A percentile compares a stretch with the other conserved stretches of the same genome.
These are phyloP conservation scores for Hygrophila difformis DNA, from an alignment of 257 asterid genomes.

Conservation along the genomic window DNA sequence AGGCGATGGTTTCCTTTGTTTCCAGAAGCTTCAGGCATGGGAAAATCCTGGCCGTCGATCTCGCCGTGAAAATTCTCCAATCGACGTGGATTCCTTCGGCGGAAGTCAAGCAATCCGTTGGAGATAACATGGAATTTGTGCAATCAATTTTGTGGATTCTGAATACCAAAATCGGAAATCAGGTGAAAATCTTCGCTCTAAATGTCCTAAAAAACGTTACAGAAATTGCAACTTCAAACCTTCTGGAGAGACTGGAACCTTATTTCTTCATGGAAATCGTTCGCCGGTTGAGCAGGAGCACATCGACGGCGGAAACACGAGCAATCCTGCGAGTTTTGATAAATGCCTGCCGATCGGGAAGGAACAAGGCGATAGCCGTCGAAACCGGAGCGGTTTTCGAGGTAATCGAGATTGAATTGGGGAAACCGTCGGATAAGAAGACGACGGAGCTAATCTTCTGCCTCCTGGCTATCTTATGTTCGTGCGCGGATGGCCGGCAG, in stretches of 20 bases:
- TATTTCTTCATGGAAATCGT: slow-evolving; percentile 28
- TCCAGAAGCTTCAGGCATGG: slow-evolving; percentile 30
- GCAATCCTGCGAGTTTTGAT: slow-evolving; percentile 41
- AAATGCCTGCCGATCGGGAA: slow-evolving; percentile 30
- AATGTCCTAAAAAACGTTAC: slow-evolving; percentile 22
- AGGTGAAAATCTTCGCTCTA: slow-evolving; percentile 33
- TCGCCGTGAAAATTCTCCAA: slow-evolving; percentile 40
- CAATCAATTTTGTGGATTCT: slow-evolving; percentile 42
- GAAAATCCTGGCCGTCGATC: slow-evolving; percentile 29
- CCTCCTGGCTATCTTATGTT: slow-evolving; percentile 49
- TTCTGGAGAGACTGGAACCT: slow-evolving; percentile 24
- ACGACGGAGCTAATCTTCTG: slow-evolving; percentile 44
- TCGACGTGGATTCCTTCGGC: slow-evolving; percentile 38
- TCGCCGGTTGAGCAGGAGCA: slow-evolving; percentile 8
- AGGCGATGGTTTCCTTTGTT: slow-evolving; percentile 33
- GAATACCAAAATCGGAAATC: slow-evolving; percentile 11
- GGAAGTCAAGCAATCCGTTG: slow-evolving; percentile 37
- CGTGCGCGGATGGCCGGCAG: slow-evolving; percentile 84
- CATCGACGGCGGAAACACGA: slow-evolving; percentile 26
- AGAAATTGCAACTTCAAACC: slow-evolving; percentile 19
- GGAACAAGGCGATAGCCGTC: slow-evolving; percentile 40
- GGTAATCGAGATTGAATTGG: slow-evolving; percentile 49
- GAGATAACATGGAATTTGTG: slow-evolving; percentile 29
- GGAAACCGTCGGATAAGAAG: slow-evolving; percentile 25
- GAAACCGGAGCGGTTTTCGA: slow-evolving; percentile 49